These are phyloP conservation scores for Fraxinus anomala DNA, from an alignment of 257 asterid species.

Conservation along the genomic window DNA sequence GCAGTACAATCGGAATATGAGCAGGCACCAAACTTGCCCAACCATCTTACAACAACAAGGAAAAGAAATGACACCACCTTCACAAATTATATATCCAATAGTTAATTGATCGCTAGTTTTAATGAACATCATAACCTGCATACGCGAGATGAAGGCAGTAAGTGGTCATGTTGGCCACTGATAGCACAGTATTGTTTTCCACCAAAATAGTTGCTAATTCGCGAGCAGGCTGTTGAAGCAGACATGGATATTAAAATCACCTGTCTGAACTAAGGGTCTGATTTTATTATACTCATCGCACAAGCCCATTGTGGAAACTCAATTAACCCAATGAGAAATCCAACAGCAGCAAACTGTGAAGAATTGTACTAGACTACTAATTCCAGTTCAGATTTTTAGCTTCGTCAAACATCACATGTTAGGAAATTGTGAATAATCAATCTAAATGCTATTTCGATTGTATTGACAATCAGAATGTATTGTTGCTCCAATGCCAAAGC, in stretches of 20 bases:
- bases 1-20: background rate
- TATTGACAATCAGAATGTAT: background rate
- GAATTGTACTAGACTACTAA: background rate
- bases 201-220: background rate
- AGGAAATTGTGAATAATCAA: background rate
- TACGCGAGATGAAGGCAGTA: background rate
- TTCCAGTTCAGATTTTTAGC: background rate
- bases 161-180: background rate
- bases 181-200: background rate
- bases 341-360: background rate
- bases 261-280: background rate
- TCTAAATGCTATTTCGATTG: background rate
- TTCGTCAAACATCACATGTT: background rate
- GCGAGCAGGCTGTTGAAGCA: background rate
- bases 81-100: background rate
- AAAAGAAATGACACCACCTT: background rate
- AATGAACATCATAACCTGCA: background rate
- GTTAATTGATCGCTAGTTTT: background rate
- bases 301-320: background rate
- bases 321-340: background rate
- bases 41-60: background rate
- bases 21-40: background rate
- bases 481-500: background rate
- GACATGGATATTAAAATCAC: background rate
- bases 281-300: background rate